Percentiles rank a stretch among this genome's conserved stretches.
Conservation (phyloP, 805 yeast genomes). For the Pichia membranifaciens region DNA sequence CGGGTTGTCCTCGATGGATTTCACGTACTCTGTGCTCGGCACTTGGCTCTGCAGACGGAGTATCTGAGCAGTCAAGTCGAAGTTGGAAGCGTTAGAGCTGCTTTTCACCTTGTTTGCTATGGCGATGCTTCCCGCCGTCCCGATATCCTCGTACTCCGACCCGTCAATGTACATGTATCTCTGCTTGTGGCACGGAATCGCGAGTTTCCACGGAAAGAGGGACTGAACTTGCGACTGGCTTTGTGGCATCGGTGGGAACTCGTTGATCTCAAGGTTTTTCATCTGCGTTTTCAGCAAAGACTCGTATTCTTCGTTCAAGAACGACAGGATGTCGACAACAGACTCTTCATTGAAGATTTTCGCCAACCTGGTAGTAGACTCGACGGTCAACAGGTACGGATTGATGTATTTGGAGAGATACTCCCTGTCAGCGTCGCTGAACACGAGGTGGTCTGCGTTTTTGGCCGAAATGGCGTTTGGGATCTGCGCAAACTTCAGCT, state of each 20-base stretch:
- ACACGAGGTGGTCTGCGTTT: constrained; percentile 19
- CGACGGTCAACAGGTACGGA: constrained; percentile 39
- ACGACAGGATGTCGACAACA: constrained; percentile 56
- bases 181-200: constrained; percentile 92
- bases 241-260: constrained; percentile 47
- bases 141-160: constrained; percentile 31
- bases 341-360: constrained; percentile 60
- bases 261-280: constrained; percentile 55
- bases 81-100: constrained; percentile 52
- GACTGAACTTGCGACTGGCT: constrained; percentile 42
- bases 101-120: constrained; percentile 21
- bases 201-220: constrained; percentile 75
- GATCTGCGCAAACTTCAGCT: constrained; percentile 33
- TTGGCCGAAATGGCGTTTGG: constrained; percentile 20
- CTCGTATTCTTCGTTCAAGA: constrained; percentile 56
- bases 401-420: constrained; percentile 54
- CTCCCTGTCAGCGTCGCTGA: constrained; percentile 37
- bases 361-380: constrained; percentile 39
- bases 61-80: constrained; percentile 27
- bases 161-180: constrained; percentile 81
- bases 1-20: constrained; percentile 13
- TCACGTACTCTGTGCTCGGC: constrained; percentile 4
- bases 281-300: constrained; percentile 39
- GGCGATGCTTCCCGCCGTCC: constrained; percentile 30
- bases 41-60: constrained; percentile 15